Evolutionary conservation across 177 flowering plant species (phyloP).

Genomic region (Vitis hybrid): DNA sequence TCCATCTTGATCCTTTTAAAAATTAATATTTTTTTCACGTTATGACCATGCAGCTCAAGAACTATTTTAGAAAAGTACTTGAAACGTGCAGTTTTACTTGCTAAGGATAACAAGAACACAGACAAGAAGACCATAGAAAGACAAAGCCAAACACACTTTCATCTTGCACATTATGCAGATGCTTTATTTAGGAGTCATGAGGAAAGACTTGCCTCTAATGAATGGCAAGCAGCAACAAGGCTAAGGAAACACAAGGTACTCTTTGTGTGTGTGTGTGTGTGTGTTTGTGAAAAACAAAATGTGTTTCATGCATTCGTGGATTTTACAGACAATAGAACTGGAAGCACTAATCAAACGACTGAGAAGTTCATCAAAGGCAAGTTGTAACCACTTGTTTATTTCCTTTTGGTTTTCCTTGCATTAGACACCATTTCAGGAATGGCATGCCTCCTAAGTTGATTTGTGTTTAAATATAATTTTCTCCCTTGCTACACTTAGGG

Average conservation of each 20-base stretch:
- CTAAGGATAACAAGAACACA: slow-evolving; percentile 36
- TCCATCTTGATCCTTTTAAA: background rate
- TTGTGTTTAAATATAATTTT: background rate
- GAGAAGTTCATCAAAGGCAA: slow-evolving; percentile 73
- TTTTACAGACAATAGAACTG: slow-evolving; percentile 68
- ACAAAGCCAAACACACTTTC: slow-evolving; percentile 79
- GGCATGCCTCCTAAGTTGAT: background rate
- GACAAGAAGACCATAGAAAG: slow-evolving; percentile 48
- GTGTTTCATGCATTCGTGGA: slow-evolving; percentile 1
- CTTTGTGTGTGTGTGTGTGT: background rate
- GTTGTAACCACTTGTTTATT: slow-evolving; percentile 9
- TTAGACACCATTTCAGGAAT: background rate
- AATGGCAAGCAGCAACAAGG: slow-evolving; percentile 95
- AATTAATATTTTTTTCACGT: too few relatives aligned
- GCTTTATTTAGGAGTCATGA: slow-evolving; percentile 84
- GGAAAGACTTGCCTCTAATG: slow-evolving; percentile 82
- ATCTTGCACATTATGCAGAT: slow-evolving; percentile 96
- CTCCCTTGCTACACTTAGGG: slow-evolving; percentile 41
- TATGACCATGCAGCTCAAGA: slow-evolving; percentile 73
- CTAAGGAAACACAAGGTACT: slow-evolving; percentile 90
- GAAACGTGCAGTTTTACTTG: slow-evolving; percentile 77
- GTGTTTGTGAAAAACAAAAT: background rate
- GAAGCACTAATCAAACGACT: slow-evolving; percentile 74
- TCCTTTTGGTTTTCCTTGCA: background rate
- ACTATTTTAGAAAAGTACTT: slow-evolving; percentile 87